Percentiles rank a stretch among this genome's conserved stretches.
Evolutionary conservation across 2,329 filamentous ascomycete species (phyloP).

Genomic region (Alternaria longipes): DNA sequence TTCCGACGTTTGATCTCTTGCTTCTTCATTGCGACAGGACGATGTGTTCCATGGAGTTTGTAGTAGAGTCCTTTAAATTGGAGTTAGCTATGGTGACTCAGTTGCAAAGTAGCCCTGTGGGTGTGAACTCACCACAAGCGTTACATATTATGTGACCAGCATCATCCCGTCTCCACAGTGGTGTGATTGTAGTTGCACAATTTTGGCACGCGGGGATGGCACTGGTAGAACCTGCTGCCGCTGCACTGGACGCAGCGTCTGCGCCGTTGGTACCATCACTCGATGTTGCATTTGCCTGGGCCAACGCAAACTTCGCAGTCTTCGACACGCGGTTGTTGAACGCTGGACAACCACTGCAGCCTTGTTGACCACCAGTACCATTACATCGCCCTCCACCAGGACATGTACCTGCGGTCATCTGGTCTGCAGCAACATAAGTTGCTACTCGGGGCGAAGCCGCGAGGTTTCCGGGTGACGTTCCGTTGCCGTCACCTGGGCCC

Average conservation of each 20-base stretch:
- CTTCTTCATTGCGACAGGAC: slow-evolving; percentile 99
- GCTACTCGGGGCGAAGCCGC: slow-evolving; percentile 58
- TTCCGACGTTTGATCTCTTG: slow-evolving; percentile 95
- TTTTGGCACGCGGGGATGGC: slow-evolving; percentile 95
- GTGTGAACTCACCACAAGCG: slow-evolving; percentile 79
- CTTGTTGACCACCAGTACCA: slow-evolving; percentile 92
- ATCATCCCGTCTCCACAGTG: slow-evolving; percentile 93
- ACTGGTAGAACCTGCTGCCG: slow-evolving; percentile 45
- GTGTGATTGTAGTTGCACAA: slow-evolving; percentile 94
- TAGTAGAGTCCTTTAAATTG: slow-evolving; percentile 81
- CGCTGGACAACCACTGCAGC: slow-evolving; percentile 93
- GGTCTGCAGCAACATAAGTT: slow-evolving; percentile 80
- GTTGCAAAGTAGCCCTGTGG: neutral
- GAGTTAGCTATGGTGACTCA: slow-evolving; percentile 18
- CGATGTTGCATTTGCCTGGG: slow-evolving; percentile 49
- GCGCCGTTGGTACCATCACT: slow-evolving; percentile 23
- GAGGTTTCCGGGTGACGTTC: slow-evolving; percentile 51
- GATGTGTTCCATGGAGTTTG: slow-evolving; percentile 92
- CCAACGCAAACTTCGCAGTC: slow-evolving; percentile 74
- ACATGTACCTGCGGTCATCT: slow-evolving; percentile 83
- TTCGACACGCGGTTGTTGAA: slow-evolving; percentile 98
- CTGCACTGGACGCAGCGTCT: slow-evolving; percentile 34
- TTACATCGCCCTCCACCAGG: slow-evolving; percentile 95
- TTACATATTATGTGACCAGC: slow-evolving; percentile 98
- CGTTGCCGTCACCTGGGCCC: slow-evolving; percentile 50